Percentiles rank a stretch among this genome's conserved stretches.
Conservation (phyloP, 1,284 basidiomycete genomes). For the Irpex sp. region DNA sequence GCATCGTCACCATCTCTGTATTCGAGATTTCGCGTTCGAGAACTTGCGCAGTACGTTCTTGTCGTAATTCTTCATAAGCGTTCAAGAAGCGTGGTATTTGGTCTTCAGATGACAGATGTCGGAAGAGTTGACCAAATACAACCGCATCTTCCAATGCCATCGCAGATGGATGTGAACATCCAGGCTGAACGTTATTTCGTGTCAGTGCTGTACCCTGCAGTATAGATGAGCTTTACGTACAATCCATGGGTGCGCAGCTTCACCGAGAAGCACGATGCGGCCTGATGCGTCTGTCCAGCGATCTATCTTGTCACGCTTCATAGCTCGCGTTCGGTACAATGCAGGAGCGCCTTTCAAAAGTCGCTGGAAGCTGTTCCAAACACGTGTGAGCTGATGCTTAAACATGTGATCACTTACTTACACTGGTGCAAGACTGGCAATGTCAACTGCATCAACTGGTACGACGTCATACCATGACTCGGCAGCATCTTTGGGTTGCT, state of each 20-base stretch:
- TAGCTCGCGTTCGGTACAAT: background rate
- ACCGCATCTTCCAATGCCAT: conserved; percentile 27
- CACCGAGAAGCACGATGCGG: conserved; percentile 8
- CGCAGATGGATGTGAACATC: conserved; percentile 18
- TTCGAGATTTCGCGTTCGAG: conserved; percentile 12
- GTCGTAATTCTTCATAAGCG: conserved; percentile 23
- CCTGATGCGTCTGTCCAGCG: conserved; percentile 7
- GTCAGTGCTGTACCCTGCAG: too few species aligned
- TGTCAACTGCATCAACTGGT: background rate
- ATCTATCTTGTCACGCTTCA: conserved; percentile 4
- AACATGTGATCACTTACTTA: background rate
- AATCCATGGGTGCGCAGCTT: conserved; percentile 10
- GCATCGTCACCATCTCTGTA: conserved; percentile 8
- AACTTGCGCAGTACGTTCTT: conserved; percentile 14
- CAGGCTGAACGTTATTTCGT: conserved; percentile 13
- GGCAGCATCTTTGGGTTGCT: conserved; percentile 6
- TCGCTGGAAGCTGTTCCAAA: background rate
- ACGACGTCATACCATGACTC: conserved; percentile 15
- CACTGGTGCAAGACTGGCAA: background rate
- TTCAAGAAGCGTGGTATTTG: conserved; percentile 19
- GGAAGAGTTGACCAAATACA: conserved; percentile 25
- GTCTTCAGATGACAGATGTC: conserved; percentile 14
- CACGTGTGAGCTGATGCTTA: background rate
- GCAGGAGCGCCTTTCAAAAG: background rate
- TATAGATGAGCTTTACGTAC: background rate